Percentiles rank a stretch among this genome's conserved stretches.
Evolutionary conservation across 2,329 filamentous ascomycete species (phyloP).

Genomic region (Ophiostoma pallidulum): DNA sequence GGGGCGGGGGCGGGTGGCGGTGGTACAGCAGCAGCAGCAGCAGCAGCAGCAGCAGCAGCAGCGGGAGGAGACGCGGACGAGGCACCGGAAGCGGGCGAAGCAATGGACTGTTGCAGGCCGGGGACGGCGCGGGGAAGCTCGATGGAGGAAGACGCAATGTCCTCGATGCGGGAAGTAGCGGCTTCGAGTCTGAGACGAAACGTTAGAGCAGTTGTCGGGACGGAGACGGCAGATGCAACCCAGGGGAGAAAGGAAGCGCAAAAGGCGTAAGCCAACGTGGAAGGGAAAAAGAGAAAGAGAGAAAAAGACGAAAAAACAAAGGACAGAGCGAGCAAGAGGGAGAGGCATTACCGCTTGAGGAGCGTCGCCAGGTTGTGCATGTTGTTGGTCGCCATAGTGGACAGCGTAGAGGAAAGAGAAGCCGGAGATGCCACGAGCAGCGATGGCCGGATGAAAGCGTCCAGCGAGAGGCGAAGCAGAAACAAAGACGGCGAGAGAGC

Average conservation of each 20-base stretch:
- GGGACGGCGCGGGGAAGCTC: constrained; percentile 47
- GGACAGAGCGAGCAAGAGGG: not conserved
- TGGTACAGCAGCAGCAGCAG: constrained; percentile 25
- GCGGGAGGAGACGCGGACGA: constrained; percentile 25
- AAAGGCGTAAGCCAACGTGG: too few relatives aligned
- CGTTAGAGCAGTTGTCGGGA: constrained; percentile 36
- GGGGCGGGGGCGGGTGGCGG: constrained; percentile 33
- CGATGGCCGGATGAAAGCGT: not conserved
- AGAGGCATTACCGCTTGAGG: constrained; percentile 76
- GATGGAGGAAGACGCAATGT: constrained; percentile 73
- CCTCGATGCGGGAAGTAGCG: constrained; percentile 89
- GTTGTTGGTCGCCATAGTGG: constrained; percentile 62
- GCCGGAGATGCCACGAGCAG: not conserved
- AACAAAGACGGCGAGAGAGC: not conserved
- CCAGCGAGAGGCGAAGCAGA: not conserved
- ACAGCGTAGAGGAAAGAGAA: constrained; percentile 4
- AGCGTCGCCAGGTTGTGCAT: constrained; percentile 97
- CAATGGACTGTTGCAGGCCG: constrained; percentile 32
- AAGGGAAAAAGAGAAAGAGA: not conserved
- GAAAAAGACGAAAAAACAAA: not conserved
- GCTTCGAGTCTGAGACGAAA: constrained; percentile 74
- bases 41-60: constrained; percentile 25
- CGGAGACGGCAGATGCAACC: not conserved
- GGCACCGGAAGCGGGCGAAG: constrained; percentile 24
- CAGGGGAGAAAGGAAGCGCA: not conserved